phyloP scores from a whole-genome alignment of 192 early-diverging fungal species.

The Lunasporangiospora selenospora region DNA sequence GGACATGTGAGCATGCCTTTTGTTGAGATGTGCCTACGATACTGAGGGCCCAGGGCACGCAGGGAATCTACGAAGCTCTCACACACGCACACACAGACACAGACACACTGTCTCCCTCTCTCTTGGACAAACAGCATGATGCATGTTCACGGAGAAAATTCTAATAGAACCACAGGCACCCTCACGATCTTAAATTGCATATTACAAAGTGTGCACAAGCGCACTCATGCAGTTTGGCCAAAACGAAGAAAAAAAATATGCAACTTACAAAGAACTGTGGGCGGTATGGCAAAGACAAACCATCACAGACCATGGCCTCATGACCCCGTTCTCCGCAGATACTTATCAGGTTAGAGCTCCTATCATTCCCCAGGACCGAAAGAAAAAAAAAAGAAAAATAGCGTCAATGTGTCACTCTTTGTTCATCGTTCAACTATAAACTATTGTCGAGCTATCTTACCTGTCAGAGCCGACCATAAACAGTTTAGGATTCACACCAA shows the following conservation, averaged over 20 bases:
- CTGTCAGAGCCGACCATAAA: conserved; percentile 86
- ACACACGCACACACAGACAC: too few relatives aligned
- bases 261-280: conserved; percentile 71
- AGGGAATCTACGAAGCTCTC: background rate
- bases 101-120: too few relatives aligned
- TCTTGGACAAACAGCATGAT: too few relatives aligned
- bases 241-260: too few relatives aligned
- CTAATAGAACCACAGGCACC: too few relatives aligned
- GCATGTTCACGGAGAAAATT: too few relatives aligned
- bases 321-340: conserved; percentile 76
- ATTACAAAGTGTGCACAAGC: too few relatives aligned
- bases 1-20: background rate
- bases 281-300: conserved; percentile 78
- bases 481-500: conserved; percentile 86
- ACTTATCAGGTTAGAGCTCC: conserved; percentile 78
- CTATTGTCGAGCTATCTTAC: conserved; percentile 44
- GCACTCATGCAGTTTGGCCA: too few relatives aligned
- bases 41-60: too few relatives aligned
- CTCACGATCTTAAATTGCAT: too few relatives aligned
- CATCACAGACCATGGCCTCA: conserved; percentile 87
- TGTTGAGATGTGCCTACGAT: too few relatives aligned
- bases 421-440: background rate
- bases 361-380: conserved; percentile 9
- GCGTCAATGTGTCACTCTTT: background rate
- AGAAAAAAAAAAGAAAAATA: background rate